Percentiles rank a stretch among this genome's conserved stretches.
phyloP scores from a whole-genome alignment of 164 flowering plant genomes.

The Pachysandra terminalis region DNA sequence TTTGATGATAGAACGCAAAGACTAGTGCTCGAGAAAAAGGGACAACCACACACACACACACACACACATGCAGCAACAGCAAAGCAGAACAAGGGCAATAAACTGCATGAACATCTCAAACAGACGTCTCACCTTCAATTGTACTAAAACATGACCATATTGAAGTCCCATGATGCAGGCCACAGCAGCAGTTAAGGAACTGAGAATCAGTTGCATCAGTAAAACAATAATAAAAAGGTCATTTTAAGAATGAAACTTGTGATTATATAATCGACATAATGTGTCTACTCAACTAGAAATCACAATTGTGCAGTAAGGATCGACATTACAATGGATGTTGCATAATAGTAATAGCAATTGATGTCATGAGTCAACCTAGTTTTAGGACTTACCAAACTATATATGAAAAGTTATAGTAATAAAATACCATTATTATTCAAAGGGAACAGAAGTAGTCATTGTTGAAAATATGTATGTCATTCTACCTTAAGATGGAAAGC shows the following conservation, averaged over 20 bases:
- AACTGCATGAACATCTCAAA: background rate
- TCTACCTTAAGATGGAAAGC: no score
- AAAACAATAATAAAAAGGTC: background rate
- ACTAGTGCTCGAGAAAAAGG: no score
- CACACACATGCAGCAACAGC: no score
- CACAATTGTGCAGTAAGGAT: background rate
- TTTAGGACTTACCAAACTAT: no score
- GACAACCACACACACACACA: no score
- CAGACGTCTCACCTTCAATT: conserved; percentile 35
- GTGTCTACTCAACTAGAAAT: background rate
- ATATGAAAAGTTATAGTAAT: no score
- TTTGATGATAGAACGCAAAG: no score
- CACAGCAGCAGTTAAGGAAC: conserved; percentile 59
- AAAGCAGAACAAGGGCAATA: no score
- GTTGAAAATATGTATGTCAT: background rate
- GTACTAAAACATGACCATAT: conserved; percentile 62
- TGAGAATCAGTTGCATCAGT: conserved; percentile 22
- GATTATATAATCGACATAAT: background rate
- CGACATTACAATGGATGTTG: background rate
- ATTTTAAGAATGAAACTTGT: conserved; percentile 1
- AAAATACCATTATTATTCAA: no score
- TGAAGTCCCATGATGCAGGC: conserved; percentile 72
- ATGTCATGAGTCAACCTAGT: no score
- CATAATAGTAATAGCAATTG: background rate
- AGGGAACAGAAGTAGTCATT: background rate